Percentiles rank a stretch among this genome's conserved stretches.
Conservation (phyloP, 345 rosid species). For the Durio zibethinus region DNA sequence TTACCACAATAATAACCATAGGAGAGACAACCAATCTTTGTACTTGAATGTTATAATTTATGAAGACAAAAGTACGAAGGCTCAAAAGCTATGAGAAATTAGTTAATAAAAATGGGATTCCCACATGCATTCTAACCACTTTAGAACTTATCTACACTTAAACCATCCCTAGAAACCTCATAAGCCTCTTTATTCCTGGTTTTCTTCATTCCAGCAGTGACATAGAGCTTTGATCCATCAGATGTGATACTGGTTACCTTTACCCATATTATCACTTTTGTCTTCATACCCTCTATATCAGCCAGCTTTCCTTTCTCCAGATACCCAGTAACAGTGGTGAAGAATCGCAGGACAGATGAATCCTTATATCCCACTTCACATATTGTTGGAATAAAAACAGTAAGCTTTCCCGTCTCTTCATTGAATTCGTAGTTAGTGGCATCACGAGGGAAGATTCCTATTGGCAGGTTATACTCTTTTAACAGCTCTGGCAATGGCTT, state of each 20-base stretch:
- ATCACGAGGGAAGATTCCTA: constrained; percentile 92
- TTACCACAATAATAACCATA: constrained; percentile 20
- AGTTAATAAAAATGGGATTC: not conserved
- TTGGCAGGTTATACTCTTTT: constrained; percentile 68
- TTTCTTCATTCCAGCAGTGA: constrained; percentile 78
- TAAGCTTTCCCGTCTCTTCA: constrained; percentile 71
- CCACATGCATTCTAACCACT: constrained; percentile 1
- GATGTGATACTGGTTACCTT: constrained; percentile 70
- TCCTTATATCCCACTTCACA: constrained; percentile 94
- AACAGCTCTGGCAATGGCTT: constrained; percentile 83
- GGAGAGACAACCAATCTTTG: not conserved
- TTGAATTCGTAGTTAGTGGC: constrained; percentile 94
- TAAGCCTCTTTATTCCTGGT: constrained; percentile 69
- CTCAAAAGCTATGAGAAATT: not conserved
- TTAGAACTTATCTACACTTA: constrained; percentile 72
- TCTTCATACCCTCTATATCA: constrained; percentile 88
- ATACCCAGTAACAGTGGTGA: constrained; percentile 59
- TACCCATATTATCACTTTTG: constrained; percentile 85
- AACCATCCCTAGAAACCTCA: constrained; percentile 74
- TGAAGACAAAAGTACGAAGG: not conserved
- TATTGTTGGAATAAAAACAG: constrained; percentile 66
- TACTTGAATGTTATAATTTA: constrained; percentile 10
- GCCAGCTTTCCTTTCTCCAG: constrained; percentile 80
- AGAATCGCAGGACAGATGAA: constrained; percentile 73
- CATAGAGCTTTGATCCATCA: constrained; percentile 73